Conservation (phyloP, 164 flowering plant species). For the Euptelea pleiosperma region DNA sequence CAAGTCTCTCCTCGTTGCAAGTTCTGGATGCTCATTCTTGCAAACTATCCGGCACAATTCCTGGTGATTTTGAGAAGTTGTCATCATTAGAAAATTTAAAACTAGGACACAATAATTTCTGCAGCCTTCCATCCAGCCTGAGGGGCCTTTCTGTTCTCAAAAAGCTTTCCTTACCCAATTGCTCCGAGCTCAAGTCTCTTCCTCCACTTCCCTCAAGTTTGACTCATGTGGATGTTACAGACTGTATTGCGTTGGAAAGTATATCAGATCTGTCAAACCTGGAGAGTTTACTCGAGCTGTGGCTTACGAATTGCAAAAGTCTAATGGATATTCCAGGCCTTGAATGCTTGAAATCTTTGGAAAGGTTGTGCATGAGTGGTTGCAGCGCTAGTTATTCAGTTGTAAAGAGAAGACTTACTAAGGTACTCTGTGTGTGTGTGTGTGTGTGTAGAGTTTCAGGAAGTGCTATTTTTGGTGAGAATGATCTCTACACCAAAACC, state of each 20-base stretch:
- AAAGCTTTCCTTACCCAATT: slow-evolving; percentile 23
- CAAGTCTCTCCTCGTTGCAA: slow-evolving; percentile 27
- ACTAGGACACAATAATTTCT: slow-evolving; percentile 28
- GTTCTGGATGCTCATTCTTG: slow-evolving; percentile 37
- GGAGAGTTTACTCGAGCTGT: slow-evolving; percentile 19
- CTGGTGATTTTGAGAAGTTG: slow-evolving; percentile 42
- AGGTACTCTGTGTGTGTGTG: too few species aligned
- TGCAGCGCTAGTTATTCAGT: slow-evolving; percentile 25
- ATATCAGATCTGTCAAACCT: slow-evolving; percentile 34
- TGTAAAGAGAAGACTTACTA: slow-evolving; percentile 22
- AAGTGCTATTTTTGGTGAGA: too few species aligned
- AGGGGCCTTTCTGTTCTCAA: slow-evolving; percentile 30
- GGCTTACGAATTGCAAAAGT: slow-evolving; percentile 34
- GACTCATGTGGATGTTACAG: slow-evolving; percentile 15
- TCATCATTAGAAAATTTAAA: slow-evolving; percentile 30
- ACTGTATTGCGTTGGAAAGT: slow-evolving; percentile 29
- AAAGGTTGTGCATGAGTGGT: slow-evolving; percentile 31
- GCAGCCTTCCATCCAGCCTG: slow-evolving; percentile 36
- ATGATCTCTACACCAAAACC: too few species aligned
- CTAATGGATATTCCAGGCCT: slow-evolving; percentile 41
- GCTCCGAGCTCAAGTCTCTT: slow-evolving; percentile 30
- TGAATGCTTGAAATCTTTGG: slow-evolving; percentile 40
- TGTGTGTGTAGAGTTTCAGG: too few species aligned
- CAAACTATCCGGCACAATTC: slow-evolving; percentile 33
- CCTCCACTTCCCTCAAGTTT: slow-evolving; percentile 47